Base-by-base conservation (phyloP, 148 eudicot genomes). In the Gaultheria prostrata region DNA sequence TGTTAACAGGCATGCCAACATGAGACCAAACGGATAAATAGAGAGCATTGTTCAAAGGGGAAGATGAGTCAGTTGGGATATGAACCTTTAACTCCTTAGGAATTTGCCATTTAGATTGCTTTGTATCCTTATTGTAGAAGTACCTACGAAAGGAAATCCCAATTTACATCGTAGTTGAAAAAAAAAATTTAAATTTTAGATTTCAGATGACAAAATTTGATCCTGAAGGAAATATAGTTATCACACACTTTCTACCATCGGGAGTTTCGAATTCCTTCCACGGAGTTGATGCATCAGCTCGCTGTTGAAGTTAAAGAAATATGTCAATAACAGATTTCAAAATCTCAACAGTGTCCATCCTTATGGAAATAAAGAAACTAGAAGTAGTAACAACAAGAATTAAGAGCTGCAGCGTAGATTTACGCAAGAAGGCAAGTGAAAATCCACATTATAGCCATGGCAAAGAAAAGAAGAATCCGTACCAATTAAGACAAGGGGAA, bases 231-330 rank as follows among this genome's bases (percentile, higher is more conserved):
- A 87, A 81, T 48, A 43, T 74, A 76, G 51, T 53, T 54, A 45
- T 13, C 71, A 81, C 98, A 63, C 89, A 97, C 99, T 89, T 95
- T 86, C 90, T 91, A 78, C 98, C 99, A 84, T 95, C 98, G 15
- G 92, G 83, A 57, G 97, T 93, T 50, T 98, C 91, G 87, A 97
- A 95, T 86, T 97, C 99, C 88, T 97, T 96, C 99, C 99, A 96
- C n/a, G 92, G 95, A 83, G 98, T 93, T 3, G 98, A 96, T 18
- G 99, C 98, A 88, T 96, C 98, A 72, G 98, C 99, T 87, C 97
- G 93, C 99, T 96, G 93, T 80, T 69, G 82, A 81, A 78, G 6
- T 75, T 86, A 74, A 28, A 77, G 43, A 82, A 82, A 86, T 30
- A 80, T 43, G 83, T 89, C 78, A 85, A 43, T 71, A 77, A 10